A percentile compares a stretch with the other conserved stretches of the same genome.
These are phyloP conservation scores for Alternaria dauci DNA, from an alignment of 2,329 filamentous ascomycete species.

Conservation along the genomic window DNA sequence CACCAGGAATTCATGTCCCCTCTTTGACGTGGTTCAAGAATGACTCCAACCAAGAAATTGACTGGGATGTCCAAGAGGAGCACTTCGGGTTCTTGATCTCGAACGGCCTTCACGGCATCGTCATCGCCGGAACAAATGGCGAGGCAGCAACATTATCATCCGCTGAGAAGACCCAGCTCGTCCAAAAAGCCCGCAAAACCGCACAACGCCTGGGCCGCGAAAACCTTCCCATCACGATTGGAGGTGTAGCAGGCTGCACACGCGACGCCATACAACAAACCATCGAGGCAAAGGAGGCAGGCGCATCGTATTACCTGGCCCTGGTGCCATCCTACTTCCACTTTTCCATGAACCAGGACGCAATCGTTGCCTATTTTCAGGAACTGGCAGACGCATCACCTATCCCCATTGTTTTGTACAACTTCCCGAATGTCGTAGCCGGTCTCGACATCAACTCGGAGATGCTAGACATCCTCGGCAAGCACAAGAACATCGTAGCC, in stretches of 20 bases:
- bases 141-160: conserved; percentile 55
- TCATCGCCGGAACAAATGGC: conserved; percentile 57
- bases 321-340: conserved; percentile 54
- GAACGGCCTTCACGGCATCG: conserved; percentile 62
- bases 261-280: conserved; percentile 54
- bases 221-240: conserved; percentile 53
- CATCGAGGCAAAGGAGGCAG: conserved; percentile 48
- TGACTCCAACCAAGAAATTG: conserved; percentile 60
- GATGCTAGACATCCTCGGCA: conserved; percentile 47
- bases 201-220: conserved; percentile 45
- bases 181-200: conserved; percentile 51
- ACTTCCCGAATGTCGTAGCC: conserved; percentile 56
- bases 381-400: conserved; percentile 50
- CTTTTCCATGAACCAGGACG: conserved; percentile 50
- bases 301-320: conserved; percentile 51
- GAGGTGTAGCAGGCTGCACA: conserved; percentile 53
- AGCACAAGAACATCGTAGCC: conserved; percentile 49
- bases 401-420: conserved; percentile 58
- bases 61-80: conserved; percentile 63
- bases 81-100: conserved; percentile 64
- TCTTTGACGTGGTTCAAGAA: conserved; percentile 64
- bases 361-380: conserved; percentile 48
- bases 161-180: conserved; percentile 52
- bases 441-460: conserved; percentile 57
- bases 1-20: conserved; percentile 65